phyloP scores from a whole-genome alignment of 1,139 yeast genomes.

The Blastobotrys illinoisensis region DNA sequence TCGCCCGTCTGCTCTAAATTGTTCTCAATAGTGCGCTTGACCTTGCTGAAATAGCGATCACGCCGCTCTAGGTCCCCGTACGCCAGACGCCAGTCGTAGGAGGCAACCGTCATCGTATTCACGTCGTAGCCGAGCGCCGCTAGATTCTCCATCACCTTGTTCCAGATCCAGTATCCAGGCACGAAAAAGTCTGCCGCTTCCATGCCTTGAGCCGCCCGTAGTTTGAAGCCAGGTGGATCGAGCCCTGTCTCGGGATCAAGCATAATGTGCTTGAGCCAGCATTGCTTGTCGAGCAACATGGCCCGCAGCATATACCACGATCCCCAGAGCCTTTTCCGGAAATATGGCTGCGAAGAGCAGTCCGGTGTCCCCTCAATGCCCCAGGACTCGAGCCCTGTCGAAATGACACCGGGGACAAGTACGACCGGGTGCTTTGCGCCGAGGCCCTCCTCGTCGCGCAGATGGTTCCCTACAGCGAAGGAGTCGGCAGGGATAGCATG shows the following conservation, averaged over 20 bases:
- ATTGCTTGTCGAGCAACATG: constrained; percentile 83
- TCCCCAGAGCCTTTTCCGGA: constrained; percentile 93
- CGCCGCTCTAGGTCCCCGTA: constrained; percentile 82
- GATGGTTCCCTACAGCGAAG: constrained; percentile 77
- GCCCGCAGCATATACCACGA: constrained; percentile 91
- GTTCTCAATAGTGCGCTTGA: constrained; percentile 68
- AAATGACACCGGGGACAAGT: constrained; percentile 92
- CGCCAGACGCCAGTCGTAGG: constrained; percentile 94
- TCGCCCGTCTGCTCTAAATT: constrained; percentile 49
- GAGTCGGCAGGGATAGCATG: constrained; percentile 48
- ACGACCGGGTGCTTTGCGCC: constrained; percentile 69
- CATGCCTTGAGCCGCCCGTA: constrained; percentile 93
- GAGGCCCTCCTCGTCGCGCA: constrained; percentile 49
- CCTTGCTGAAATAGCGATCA: constrained; percentile 75
- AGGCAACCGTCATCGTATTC: constrained; percentile 80
- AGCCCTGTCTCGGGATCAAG: constrained; percentile 86
- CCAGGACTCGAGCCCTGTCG: constrained; percentile 96
- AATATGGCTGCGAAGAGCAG: constrained; percentile 80
- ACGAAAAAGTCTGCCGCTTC: constrained; percentile 96
- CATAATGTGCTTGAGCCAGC: constrained; percentile 91
- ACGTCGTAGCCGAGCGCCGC: constrained; percentile 95
- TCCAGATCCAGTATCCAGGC: constrained; percentile 99
- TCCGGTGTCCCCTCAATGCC: constrained; percentile 65
- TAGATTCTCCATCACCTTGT: constrained; percentile 82
- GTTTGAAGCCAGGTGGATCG: constrained; percentile 75